Percentiles rank a stretch among this genome's conserved stretches.
These are phyloP conservation scores for Babesia microti DNA, from an alignment of 169 alveolate genomes.

Conservation along the genomic window DNA sequence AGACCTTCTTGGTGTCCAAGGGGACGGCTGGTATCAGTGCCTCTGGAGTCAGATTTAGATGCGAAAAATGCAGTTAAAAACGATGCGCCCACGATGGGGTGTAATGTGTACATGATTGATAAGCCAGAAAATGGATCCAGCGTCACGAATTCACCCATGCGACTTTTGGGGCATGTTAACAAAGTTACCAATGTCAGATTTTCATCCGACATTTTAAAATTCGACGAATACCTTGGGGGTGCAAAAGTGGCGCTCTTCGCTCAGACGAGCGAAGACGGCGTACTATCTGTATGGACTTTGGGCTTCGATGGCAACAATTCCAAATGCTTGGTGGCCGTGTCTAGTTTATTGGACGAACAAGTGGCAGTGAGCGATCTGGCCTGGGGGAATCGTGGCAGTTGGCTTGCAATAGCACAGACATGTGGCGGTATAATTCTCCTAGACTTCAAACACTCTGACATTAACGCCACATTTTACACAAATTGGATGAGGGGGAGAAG, in stretches of 20 bases:
- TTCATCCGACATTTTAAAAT: slow-evolving; percentile 28
- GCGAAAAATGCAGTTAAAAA: slow-evolving; percentile 12
- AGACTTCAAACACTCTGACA: slow-evolving; percentile 26
- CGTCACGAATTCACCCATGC: slow-evolving; percentile 19
- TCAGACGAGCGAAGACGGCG: slow-evolving; percentile 42
- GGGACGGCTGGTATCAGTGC: slow-evolving; percentile 42
- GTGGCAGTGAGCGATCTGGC: slow-evolving; percentile 39
- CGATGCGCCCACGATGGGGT: slow-evolving; percentile 17
- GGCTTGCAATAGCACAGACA: slow-evolving; percentile 45
- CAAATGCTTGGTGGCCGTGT: slow-evolving; percentile 27
- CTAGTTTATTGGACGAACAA: slow-evolving; percentile 34
- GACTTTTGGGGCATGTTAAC: slow-evolving; percentile 29
- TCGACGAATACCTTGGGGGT: slow-evolving; percentile 3
- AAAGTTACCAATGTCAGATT: slow-evolving; percentile 37
- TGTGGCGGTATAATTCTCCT: slow-evolving; percentile 43
- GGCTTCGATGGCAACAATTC: slow-evolving; percentile 16
- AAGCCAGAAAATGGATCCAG: slow-evolving; percentile 28
- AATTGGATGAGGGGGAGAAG: slow-evolving; percentile 34
- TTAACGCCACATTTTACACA: slow-evolving; percentile 13
- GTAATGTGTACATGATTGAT: slow-evolving; percentile 26
- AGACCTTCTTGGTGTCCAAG: slow-evolving; percentile 53
- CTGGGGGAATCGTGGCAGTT: slow-evolving; percentile 45
- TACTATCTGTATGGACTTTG: slow-evolving; percentile 42
- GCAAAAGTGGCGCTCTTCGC: slow-evolving; percentile 15
- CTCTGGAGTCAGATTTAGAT: too few species aligned